Evolutionary conservation across 2,329 filamentous ascomycete species (phyloP), one percentile per base, ranked within the genome.

Genomic region (Aspergillus pseudoviridinutans): DNA sequence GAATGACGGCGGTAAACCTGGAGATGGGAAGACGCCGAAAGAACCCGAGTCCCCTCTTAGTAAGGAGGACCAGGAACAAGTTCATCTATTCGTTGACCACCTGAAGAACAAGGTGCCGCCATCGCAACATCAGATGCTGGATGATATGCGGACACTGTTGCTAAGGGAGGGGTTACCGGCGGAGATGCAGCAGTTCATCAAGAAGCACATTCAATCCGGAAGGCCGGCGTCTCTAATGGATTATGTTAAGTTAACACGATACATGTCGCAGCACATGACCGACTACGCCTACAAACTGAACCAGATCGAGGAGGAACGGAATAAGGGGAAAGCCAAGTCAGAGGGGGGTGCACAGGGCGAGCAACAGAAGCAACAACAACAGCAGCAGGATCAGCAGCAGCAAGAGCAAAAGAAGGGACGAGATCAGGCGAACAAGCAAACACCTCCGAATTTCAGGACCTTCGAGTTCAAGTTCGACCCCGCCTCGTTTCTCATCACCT

Each of bases 151-250:
- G n/a, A 76, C 82, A 59, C 78, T 82, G 28, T 81, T 93, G 59
- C 85, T 87, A 75, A 80, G 81, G 59, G 80, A 86, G 46, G 91
- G 91, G 9, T 84, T 91, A 17, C 90, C 91, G 1, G 66, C 76
- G 24, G 90, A 91, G 68, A 75, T 91, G 20, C 82, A 83, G 55
- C 82, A 87, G 62, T 81, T 88, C 53, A 82, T 87, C 72, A 79
- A 85, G 52, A 80, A 80, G 62, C 76, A 78, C 67, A 76, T 71
- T 71, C 80, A 78, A 27, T 60, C 64, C 32, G 78, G 78, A 32
- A 74, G 79, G 62, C 72, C 74, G 55, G 68, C 82, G 32, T 79
- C 80, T 41, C 68, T 84, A 58, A 81, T 81, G 65, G 82, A 81
- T 10, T 84, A 85, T 20, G 83, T 88, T 44, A 86, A 86, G 70